phyloP scores from a whole-genome alignment of 208 protist species.

The Borovskyia barvae region DNA sequence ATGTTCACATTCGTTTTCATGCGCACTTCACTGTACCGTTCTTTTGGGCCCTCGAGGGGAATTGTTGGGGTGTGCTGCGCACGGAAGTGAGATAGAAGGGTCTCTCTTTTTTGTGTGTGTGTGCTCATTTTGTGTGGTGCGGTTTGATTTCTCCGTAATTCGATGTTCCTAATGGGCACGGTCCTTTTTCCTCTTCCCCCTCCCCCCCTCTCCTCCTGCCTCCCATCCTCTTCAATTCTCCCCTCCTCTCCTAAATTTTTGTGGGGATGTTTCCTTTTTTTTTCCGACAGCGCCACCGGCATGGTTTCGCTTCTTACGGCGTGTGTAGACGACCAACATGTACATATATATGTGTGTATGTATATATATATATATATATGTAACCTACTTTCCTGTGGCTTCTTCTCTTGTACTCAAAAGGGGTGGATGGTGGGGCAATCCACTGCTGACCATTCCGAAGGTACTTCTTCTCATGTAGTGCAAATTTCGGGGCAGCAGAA shows the following conservation, averaged over 20 bases:
- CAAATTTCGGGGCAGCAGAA: too few relatives aligned
- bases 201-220: too few relatives aligned
- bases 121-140: not conserved
- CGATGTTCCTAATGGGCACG: not conserved
- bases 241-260: too few relatives aligned
- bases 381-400: not conserved
- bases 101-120: conserved; percentile 10
- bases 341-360: not conserved
- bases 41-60: not conserved
- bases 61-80: not conserved
- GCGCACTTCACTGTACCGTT: not conserved
- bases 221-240: too few relatives aligned
- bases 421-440: too few relatives aligned
- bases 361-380: conserved; percentile 9
- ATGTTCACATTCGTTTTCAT: conserved; percentile 1
- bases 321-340: too few relatives aligned
- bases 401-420: too few relatives aligned
- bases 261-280: conserved; percentile 1
- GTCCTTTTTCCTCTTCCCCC: not conserved
- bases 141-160: not conserved
- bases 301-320: too few relatives aligned
- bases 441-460: too few relatives aligned
- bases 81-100: not conserved
- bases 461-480: too few relatives aligned
- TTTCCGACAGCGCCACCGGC: too few relatives aligned